phyloP scores from a whole-genome alignment of 1,284 basidiomycete species.

The Chiua sp. region DNA sequence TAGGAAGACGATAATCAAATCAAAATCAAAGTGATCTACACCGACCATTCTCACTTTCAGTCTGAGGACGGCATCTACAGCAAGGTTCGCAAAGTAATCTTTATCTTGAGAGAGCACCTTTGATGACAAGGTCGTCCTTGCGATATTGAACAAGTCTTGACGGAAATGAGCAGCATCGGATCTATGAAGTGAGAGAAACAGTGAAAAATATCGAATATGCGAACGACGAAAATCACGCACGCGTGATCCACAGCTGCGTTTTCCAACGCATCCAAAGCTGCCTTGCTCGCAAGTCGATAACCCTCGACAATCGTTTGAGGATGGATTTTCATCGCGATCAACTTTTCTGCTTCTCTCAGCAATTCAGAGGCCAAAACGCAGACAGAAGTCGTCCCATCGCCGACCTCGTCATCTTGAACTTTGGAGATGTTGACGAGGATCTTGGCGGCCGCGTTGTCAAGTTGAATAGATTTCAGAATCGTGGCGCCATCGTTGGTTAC shows the following conservation, averaged over 20 bases:
- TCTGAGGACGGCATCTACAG: slow-evolving; percentile 95
- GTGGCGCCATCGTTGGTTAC: slow-evolving; percentile 99
- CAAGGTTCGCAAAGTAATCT: slow-evolving; percentile 98
- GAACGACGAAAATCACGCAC: slow-evolving; percentile 50
- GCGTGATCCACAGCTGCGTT: slow-evolving; percentile 84
- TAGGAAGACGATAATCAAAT: slow-evolving; percentile 35
- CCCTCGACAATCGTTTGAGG: slow-evolving; percentile 99
- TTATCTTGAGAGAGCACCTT: slow-evolving; percentile 99
- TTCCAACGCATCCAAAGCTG: slow-evolving; percentile 88
- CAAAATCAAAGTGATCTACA: not conserved
- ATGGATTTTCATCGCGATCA: slow-evolving; percentile 93
- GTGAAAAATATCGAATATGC: not conserved
- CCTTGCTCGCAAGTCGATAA: slow-evolving; percentile 90
- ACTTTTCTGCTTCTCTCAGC: slow-evolving; percentile 94
- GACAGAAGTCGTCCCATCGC: slow-evolving; percentile 96
- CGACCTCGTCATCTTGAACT: slow-evolving; percentile 99
- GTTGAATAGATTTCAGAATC: slow-evolving; percentile 95
- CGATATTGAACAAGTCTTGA: slow-evolving; percentile 95
- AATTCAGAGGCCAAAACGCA: slow-evolving; percentile 95
- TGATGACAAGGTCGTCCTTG: slow-evolving; percentile 93
- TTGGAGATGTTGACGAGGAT: slow-evolving; percentile 99
- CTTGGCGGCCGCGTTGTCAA: slow-evolving; percentile 99
- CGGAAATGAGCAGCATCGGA: slow-evolving; percentile 81
- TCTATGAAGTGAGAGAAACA: slow-evolving; percentile 41
- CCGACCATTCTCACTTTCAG: slow-evolving; percentile 66